These are phyloP conservation scores for Starmerella roubikii DNA, from an alignment of 805 yeast genomes.

Conservation along the genomic window DNA sequence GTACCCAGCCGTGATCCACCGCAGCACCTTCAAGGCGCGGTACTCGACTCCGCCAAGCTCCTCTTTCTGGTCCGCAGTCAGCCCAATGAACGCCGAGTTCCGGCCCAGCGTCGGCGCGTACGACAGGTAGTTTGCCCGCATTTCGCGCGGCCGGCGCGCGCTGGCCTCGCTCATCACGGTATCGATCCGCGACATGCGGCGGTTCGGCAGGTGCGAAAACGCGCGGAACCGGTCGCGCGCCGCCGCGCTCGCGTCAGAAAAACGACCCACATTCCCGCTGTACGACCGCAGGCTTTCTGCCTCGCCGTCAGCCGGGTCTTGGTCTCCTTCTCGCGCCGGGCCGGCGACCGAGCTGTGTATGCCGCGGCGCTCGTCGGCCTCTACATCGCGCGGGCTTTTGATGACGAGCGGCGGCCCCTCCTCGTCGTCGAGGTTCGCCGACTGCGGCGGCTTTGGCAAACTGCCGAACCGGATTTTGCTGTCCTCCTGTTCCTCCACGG, in stretches of 20 bases:
- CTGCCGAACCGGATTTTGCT: constrained; percentile 40
- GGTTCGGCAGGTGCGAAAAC: background rate
- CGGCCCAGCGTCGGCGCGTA: constrained; percentile 88
- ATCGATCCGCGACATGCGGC: constrained; percentile 7
- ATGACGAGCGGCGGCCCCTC: constrained; percentile 72
- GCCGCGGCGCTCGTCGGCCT: constrained; percentile 23
- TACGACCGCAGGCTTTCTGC: background rate
- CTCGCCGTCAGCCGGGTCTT: background rate
- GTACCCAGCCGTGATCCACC: constrained; percentile 42
- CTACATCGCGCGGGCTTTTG: constrained; percentile 64
- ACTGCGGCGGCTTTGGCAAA: constrained; percentile 35
- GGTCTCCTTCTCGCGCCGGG: background rate
- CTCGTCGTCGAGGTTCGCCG: constrained; percentile 20
- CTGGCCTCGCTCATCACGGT: constrained; percentile 10
- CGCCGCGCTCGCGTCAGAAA: background rate
- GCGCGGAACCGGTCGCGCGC: background rate
- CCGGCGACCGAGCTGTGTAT: constrained; percentile 16
- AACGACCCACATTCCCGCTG: background rate
- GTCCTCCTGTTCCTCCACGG: constrained; percentile 8
- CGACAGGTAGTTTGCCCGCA: constrained; percentile 48
- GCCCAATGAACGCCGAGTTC: constrained; percentile 77
- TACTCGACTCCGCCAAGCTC: constrained; percentile 97
- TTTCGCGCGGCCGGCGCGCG: constrained; percentile 11
- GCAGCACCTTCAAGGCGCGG: constrained; percentile 64
- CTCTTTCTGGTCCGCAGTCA: constrained; percentile 72